A percentile compares a stretch with the other conserved stretches of the same genome.
Conservation (phyloP, 805 yeast genomes). For the Tetrapisispora pingtungensis region DNA sequence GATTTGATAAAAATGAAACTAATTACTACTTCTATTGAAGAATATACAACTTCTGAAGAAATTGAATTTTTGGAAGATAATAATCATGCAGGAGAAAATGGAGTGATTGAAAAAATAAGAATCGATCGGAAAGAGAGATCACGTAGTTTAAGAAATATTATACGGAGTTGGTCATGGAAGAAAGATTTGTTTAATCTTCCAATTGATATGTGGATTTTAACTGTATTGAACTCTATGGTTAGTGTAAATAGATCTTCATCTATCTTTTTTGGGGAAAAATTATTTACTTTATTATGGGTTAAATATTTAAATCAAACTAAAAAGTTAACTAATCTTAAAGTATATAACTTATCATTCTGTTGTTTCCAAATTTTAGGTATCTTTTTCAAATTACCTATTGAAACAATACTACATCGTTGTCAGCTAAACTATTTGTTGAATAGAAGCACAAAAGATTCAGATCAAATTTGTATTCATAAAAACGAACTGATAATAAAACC, state of each 20-base stretch:
- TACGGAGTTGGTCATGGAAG: slow-evolving; percentile 36
- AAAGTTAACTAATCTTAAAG: slow-evolving; percentile 46
- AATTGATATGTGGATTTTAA: slow-evolving; percentile 50
- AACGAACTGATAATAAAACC: slow-evolving; percentile 51
- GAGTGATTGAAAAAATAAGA: background rate
- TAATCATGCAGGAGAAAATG: slow-evolving; percentile 12
- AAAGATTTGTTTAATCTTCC: slow-evolving; percentile 45
- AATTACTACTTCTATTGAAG: slow-evolving; percentile 53
- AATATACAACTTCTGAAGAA: slow-evolving; percentile 9
- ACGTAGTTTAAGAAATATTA: slow-evolving; percentile 65
- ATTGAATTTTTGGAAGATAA: background rate
- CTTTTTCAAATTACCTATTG: slow-evolving; percentile 73
- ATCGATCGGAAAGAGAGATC: background rate
- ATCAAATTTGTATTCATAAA: background rate
- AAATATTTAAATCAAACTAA: slow-evolving; percentile 45
- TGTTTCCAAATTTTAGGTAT: slow-evolving; percentile 38
- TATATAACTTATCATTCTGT: slow-evolving; percentile 33
- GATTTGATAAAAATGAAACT: slow-evolving; percentile 72
- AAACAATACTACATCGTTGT: slow-evolving; percentile 73
- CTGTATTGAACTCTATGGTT: slow-evolving; percentile 54
- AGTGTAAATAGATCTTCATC: slow-evolving; percentile 13
- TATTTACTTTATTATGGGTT: slow-evolving; percentile 5
- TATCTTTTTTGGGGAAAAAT: slow-evolving; percentile 38
- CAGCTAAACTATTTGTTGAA: slow-evolving; percentile 58
- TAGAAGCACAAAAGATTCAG: slow-evolving; percentile 4